Evolutionary conservation across 306 rosid genomes (phyloP), one percentile per base, ranked within the genome.

Genomic region (Echinosophora koreensis): DNA sequence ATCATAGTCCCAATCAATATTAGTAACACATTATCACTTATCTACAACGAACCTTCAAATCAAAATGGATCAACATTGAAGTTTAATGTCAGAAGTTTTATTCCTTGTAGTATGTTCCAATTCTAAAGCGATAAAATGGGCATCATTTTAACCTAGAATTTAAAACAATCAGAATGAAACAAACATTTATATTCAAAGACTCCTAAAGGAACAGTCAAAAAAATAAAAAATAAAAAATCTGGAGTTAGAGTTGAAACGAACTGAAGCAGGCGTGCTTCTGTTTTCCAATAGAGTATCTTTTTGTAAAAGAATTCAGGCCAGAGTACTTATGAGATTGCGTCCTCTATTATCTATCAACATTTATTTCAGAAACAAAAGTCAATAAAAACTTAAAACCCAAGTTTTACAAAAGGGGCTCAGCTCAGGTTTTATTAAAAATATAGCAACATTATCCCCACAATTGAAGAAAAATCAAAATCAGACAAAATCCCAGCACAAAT

Each of bases 391-490:
- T 27, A 46, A 68, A 79, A 73, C 77, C 78, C 81, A 56, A 64
- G 85, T 71, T 63, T 77, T 67, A 87, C 83, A 80, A 74, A 82
- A 81, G 80, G 86, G 86, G 57, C 42, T 72, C n/a, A n/a, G n/a
- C n/a, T n/a, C 81, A 81, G 71, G 76, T 80, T 78, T 94, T 86
- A 87, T 89, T 86, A 55, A 69, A 60, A 76, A 82, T 74, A 35
- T 84, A 85, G 70, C 81, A 71, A 69, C 76, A 49, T 67, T 62
- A 59, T 61, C 78, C 81, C 87, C 80, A 44, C 55, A 37, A 17
- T 51, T 72, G 37, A 74, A 69, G 66, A 8, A 73, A 66, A 80
- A 47, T n/a, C 14, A 10, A 44, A 44, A 44, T 44, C n/a, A 44
- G 38, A 71, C 77, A 84, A 75, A 85, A 82, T 82, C 57, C 82